These are phyloP conservation scores for Phytophthora rubi DNA, from an alignment of 352 stramenopile genomes.

Conservation along the genomic window DNA sequence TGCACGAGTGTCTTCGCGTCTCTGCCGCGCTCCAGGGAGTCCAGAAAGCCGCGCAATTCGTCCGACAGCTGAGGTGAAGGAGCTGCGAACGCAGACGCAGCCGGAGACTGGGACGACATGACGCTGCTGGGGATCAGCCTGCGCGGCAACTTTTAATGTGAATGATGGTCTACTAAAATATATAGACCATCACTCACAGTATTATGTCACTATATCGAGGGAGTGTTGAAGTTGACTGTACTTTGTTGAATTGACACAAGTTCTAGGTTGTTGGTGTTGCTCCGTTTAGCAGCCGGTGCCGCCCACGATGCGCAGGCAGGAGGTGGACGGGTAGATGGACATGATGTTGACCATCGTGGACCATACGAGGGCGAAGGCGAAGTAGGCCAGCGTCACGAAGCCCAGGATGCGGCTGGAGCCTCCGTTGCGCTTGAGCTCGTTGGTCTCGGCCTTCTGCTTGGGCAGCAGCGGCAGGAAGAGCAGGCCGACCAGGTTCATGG, in stretches of 20 bases:
- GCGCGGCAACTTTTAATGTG: background rate
- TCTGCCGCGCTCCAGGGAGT: slow-evolving; percentile 35
- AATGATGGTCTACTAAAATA: too few species aligned
- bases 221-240: slow-evolving; percentile 22
- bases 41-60: slow-evolving; percentile 43
- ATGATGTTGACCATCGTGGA: slow-evolving; percentile 45
- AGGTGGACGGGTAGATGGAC: slow-evolving; percentile 39
- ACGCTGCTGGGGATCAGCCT: background rate
- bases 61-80: slow-evolving; percentile 45
- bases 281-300: slow-evolving; percentile 36
- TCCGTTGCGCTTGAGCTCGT: slow-evolving; percentile 46
- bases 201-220: background rate
- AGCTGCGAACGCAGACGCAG: slow-evolving; percentile 44
- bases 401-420: slow-evolving; percentile 48
- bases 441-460: slow-evolving; percentile 54
- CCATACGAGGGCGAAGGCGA: slow-evolving; percentile 40
- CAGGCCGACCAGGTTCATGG: slow-evolving; percentile 36
- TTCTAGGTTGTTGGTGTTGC: background rate
- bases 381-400: slow-evolving; percentile 42
- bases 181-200: slow-evolving; percentile 17
- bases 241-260: slow-evolving; percentile 1
- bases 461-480: slow-evolving; percentile 54
- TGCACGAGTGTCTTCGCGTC: slow-evolving; percentile 40
- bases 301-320: slow-evolving; percentile 37
- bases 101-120: slow-evolving; percentile 9